Base-by-base conservation (phyloP, 2,329 filamentous ascomycete species). In the Claviceps pusilla region DNA sequence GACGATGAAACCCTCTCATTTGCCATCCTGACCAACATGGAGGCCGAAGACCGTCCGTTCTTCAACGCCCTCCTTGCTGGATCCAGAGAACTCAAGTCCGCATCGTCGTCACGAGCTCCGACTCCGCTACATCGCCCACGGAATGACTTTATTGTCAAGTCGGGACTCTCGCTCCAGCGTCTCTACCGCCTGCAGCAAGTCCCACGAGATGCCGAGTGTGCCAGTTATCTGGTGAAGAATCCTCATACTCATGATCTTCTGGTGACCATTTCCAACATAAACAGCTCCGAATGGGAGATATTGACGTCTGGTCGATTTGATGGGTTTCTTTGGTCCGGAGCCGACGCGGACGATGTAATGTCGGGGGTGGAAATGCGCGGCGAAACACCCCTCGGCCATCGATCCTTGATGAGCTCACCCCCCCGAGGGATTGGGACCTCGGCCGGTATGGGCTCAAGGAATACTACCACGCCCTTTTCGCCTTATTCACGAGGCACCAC, bases 1-100 rank as follows among this genome's bases (percentile, higher is more conserved):
- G 91, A 96, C 62, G 90, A 96, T 58, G 91, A 96, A 69, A 97
- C 91, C 0, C 73, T 97, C 41, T 86, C 86, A 2, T 96, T 97
- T 70, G 90, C 91, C 53, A 94, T 97, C 68, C 74, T 96, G 56
- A 97, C 91, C 10, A 90, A 89, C 64, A 76, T 97, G 12, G 82
- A 86, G 52, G 73, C 81, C 2, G 79, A 86, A 46, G 83, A 94
- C 60, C 80, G 88, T 24, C 86, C 86, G 0, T 79, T 86, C 51
- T 96, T 94, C 71, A 90, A 89, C 61, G 84, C 88, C 10, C 73
- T 97, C 14, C 74, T 95, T 47, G 82, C 74, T 1, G 80, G 80
- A 6, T 73, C 78, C 0, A 73, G 72, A 37, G 76, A 81, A 53
- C 65, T 83, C n/a, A 75, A 77, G 63, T 76, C 74, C 42, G 73